Evolutionary conservation across 1,139 yeast species (phyloP).

Genomic region (Kurtzmaniella quercitrusa): DNA sequence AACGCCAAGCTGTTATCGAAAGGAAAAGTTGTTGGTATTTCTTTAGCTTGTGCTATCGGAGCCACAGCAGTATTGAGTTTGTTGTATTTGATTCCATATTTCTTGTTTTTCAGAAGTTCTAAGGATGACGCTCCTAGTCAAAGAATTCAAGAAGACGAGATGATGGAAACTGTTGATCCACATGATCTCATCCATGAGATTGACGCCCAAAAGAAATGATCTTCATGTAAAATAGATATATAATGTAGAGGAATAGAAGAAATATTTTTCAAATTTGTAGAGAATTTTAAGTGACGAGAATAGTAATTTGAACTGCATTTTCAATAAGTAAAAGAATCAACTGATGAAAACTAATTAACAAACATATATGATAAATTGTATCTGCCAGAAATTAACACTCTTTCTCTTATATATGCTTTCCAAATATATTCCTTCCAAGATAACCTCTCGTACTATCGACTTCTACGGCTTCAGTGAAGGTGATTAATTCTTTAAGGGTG

Average conservation of each 20-base stretch:
- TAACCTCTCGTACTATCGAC: too few relatives aligned
- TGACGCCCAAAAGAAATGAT: constrained; percentile 34
- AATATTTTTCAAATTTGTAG: constrained; percentile 4
- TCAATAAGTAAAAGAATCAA: too few relatives aligned
- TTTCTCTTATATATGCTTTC: too few relatives aligned
- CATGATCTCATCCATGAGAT: constrained; percentile 58
- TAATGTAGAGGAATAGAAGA: not conserved
- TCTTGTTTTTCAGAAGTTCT: constrained; percentile 44
- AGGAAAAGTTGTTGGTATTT: constrained; percentile 85
- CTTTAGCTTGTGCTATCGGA: constrained; percentile 84
- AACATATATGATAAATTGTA: too few relatives aligned
- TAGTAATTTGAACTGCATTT: too few relatives aligned
- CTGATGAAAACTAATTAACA: too few relatives aligned
- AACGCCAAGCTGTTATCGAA: constrained; percentile 23
- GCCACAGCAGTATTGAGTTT: constrained; percentile 67
- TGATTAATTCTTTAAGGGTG: constrained; percentile 25
- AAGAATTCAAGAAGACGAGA: constrained; percentile 62
- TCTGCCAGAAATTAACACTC: too few relatives aligned
- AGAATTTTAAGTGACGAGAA: constrained; percentile 6
- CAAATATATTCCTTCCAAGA: too few relatives aligned
- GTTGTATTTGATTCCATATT: constrained; percentile 54
- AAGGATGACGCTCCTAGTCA: constrained; percentile 28
- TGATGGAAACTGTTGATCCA: constrained; percentile 67
- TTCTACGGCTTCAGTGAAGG: not conserved
- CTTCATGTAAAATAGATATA: not conserved